Evolutionary conservation across 1,284 basidiomycete genomes (phyloP).

Genomic region (Puccinia polysora): DNA sequence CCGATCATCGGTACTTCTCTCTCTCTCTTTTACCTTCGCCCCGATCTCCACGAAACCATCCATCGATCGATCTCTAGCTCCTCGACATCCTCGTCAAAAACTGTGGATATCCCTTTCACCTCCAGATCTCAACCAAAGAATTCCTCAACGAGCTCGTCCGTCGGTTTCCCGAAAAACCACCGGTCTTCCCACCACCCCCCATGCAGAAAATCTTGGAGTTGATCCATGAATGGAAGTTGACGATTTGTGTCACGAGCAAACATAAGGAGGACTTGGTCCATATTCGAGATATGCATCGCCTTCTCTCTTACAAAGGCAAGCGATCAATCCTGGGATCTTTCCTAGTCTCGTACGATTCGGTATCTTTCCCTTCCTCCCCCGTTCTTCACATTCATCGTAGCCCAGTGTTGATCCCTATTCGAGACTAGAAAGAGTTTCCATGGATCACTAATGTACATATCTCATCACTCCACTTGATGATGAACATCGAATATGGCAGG

Average conservation of each 20-base stretch:
- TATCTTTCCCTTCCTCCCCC: too few species aligned
- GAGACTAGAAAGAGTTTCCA: too few species aligned
- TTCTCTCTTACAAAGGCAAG: conserved; percentile 83
- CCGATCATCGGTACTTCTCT: too few species aligned
- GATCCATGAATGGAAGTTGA: conserved; percentile 92
- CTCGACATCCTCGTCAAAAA: conserved; percentile 91
- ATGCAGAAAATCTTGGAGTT: conserved; percentile 92
- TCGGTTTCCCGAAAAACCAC: conserved; percentile 93
- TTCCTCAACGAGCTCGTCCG: conserved; percentile 98
- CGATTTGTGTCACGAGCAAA: conserved; percentile 79
- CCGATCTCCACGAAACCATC: too few species aligned
- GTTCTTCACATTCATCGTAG: too few species aligned
- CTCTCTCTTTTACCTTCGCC: too few species aligned
- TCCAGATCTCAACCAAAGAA: conserved; percentile 97
- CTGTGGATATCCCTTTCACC: conserved; percentile 93
- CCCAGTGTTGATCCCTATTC: too few species aligned
- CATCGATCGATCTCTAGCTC: conserved; percentile 56
- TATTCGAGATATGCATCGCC: conserved; percentile 94
- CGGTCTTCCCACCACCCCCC: conserved; percentile 85
- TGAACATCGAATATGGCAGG: too few species aligned
- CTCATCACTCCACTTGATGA: too few species aligned
- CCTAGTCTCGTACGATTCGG: too few species aligned
- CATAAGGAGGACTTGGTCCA: conserved; percentile 97
- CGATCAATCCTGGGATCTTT: background rate
- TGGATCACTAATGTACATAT: too few species aligned